phyloP scores from a whole-genome alignment of 2,329 filamentous ascomycete genomes.

The Fusarium armeniacum region DNA sequence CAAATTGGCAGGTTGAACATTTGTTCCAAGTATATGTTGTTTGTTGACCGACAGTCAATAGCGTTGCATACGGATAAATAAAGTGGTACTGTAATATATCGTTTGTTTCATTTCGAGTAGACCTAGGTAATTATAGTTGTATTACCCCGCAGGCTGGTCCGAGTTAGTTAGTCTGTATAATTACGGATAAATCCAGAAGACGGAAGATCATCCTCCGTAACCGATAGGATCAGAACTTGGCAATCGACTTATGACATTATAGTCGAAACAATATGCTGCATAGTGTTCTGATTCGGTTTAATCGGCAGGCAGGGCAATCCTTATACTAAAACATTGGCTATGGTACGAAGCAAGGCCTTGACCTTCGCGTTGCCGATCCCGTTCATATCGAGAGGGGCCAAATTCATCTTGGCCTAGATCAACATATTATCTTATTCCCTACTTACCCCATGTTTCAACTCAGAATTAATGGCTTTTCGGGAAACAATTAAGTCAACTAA shows the following conservation, averaged over 20 bases:
- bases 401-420: no score
- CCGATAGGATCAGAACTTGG: not conserved
- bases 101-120: not conserved
- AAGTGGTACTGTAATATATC: not conserved
- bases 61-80: slow-evolving; percentile 11
- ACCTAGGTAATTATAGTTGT: not conserved
- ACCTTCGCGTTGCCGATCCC: not conserved
- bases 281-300: not conserved
- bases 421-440: not conserved
- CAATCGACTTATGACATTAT: not conserved
- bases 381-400: no score
- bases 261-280: no score
- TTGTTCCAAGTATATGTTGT: not conserved
- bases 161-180: not conserved
- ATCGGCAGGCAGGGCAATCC: not conserved
- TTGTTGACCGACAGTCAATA: not conserved
- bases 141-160: slow-evolving; percentile 5
- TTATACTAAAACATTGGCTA: not conserved
- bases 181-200: not conserved
- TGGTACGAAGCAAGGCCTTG: not conserved
- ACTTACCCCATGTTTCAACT: not conserved
- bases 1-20: not conserved
- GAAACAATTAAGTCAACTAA: not conserved
- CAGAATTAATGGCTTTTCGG: not conserved
- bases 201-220: slow-evolving; percentile 6